Evolutionary conservation across 129 eudicot genomes (phyloP).

Genomic region (Escallonia herrerae): DNA sequence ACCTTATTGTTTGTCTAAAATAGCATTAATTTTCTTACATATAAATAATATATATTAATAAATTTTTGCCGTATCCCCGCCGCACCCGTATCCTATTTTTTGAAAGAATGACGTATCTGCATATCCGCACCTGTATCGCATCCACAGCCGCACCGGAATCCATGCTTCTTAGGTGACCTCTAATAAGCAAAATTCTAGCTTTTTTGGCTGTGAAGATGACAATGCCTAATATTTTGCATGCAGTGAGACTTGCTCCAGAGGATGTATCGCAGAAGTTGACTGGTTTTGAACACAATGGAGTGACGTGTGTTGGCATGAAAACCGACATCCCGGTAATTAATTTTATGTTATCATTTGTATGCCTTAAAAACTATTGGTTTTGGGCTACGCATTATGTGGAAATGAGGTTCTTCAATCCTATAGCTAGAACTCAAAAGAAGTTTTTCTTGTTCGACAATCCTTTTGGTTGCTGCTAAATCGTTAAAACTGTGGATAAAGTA

Average conservation of each 20-base stretch:
- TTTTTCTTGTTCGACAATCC: background rate
- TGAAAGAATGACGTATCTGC: too few relatives aligned
- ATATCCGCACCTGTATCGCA: too few relatives aligned
- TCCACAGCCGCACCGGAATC: too few relatives aligned
- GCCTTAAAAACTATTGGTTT: background rate
- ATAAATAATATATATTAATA: too few relatives aligned
- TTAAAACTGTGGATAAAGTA: too few relatives aligned
- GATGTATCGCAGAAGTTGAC: slow-evolving; percentile 64
- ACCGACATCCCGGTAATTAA: slow-evolving; percentile 86
- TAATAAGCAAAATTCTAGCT: slow-evolving; percentile 1
- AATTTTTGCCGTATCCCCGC: too few relatives aligned
- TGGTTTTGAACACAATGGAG: slow-evolving; percentile 91
- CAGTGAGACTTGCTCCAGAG: slow-evolving; percentile 99
- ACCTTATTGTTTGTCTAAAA: too few relatives aligned
- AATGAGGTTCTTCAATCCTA: background rate
- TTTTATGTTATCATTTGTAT: background rate
- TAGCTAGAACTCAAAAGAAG: background rate
- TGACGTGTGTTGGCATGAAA: slow-evolving; percentile 93
- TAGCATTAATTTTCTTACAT: too few relatives aligned
- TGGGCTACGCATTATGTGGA: background rate
- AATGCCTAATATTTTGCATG: slow-evolving; percentile 14
- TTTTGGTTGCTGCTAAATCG: background rate
- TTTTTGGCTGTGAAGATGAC: slow-evolving; percentile 8
- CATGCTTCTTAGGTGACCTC: too few relatives aligned
- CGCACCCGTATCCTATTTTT: too few relatives aligned